Base-by-base conservation (phyloP, 2,329 filamentous ascomycete genomes). In the Phoma sp. region DNA sequence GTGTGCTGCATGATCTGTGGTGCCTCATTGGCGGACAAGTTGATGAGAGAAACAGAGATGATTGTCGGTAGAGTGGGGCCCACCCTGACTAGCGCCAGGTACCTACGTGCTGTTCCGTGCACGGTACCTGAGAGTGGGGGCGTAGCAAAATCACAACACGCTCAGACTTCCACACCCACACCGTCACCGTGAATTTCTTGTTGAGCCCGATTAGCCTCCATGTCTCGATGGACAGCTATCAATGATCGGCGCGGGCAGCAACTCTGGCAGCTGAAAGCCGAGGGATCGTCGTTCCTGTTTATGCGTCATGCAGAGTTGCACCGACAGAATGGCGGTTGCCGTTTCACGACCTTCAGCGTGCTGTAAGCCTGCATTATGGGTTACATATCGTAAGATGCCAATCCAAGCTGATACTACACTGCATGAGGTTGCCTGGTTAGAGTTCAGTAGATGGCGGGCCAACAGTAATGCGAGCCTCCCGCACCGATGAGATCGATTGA, bases 321-420 rank as follows among this genome's bases (percentile, higher is more conserved):
- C 51, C 51, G 36, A 29, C 51, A 40, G 35, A 35, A 24, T 40
- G 32, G 45, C 18, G 35, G 35, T 33, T 18, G 45, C 40, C 18
- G 51, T 48, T 18, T 18, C 18, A 36, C 51, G 10, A 54, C 51
- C 39, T 48, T 30, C 35, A 45, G 35, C 22, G 27, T 36, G 23
- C 25, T 36, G 27, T 25, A 25, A 41, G 45, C 27, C 30, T 47
- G 50, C 43, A 32, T 37, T 23, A 43, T 30, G 32, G 22, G 37
- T 53, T 53, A 40, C 22, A 18, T 45, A 35, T 53, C 44, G 51
- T 47, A 43, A 53, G 51, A 53, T 39, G 30, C 35, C 39, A 36
- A 30, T 27, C 14, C 22, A 7, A 40, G 23, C 44, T 45, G 23
- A 53, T 23, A 43, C 32, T 44, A 10, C 24, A 54, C 45, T 44